Base-by-base conservation (phyloP, 2,329 filamentous ascomycete species). In the Nigrograna mackinnonii region DNA sequence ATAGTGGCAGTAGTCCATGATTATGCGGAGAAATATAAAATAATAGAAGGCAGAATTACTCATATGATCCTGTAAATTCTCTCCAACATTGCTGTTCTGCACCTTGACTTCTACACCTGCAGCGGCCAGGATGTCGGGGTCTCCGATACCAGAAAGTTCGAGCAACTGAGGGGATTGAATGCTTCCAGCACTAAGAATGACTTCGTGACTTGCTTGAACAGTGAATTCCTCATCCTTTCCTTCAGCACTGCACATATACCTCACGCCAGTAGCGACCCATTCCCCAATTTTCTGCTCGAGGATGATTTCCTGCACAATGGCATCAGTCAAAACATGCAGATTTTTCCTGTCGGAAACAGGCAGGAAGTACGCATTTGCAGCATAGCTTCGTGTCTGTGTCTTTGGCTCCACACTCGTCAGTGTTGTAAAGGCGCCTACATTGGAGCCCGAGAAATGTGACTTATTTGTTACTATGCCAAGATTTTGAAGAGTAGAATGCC, bases 151-250 rank as follows among this genome's bases (percentile, higher is more conserved):
- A 0, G 80, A 83, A 2, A 84, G 66, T 49, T 86, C 81, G 2
- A 86, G 69, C 3, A 86, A 59, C 55, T 83, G 79, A 0, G 83
- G 82, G 0, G 80, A 81, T 45, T 81, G 72, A 16, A 85, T 66
- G 28, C 46, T 49, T 16, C 71, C 75, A 2, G 82, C 83, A 1
- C 79, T 79, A 2, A 86, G 52, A 21, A 85, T 73, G 9, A 85
- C 73, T 52, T 85, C 82, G 21, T 20, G 14, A 4, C 35, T 22
- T 12, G 33, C 38, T 17, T 35, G 20, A 11, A 41, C 44, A 9
- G 17, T 22, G 19, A 35, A 50, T 11, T 18, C 28, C 22, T 50
- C 19, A 13, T 21, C 36, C 2, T 22, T 28, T 33, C 38, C 37
- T 9, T 28, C 24, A 9, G 24, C 9, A 28, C 9, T 28, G n/a